Conservation (phyloP, 2,329 filamentous ascomycete genomes). For the Parastagonospora avenae region DNA sequence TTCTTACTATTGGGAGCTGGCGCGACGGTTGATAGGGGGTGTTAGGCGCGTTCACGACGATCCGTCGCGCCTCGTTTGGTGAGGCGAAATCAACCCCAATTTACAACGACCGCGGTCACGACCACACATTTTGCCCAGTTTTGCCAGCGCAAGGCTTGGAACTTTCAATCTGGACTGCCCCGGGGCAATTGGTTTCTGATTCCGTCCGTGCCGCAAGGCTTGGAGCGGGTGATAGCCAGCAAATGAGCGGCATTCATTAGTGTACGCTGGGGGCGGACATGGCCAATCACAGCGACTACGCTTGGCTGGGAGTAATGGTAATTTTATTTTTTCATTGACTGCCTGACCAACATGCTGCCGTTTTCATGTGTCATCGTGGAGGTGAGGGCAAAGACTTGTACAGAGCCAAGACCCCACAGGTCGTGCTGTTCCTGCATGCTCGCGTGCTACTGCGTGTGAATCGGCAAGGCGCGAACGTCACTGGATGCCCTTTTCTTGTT, state of each 20-base stretch:
- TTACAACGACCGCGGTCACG: background rate
- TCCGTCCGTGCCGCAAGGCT: too few relatives aligned
- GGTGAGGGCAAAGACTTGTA: background rate
- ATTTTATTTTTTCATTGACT: conserved; percentile 23
- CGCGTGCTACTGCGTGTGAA: conserved; percentile 7
- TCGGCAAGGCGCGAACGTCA: background rate
- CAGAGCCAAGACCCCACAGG: background rate
- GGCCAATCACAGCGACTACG: conserved; percentile 25
- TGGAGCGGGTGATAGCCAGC: background rate
- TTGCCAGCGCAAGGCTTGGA: conserved; percentile 6
- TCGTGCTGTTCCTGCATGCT: conserved; percentile 3
- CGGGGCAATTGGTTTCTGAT: too few relatives aligned
- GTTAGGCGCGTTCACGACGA: background rate
- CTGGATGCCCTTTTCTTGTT: background rate
- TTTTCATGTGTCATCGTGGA: conserved; percentile 12
- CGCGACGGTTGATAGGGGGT: background rate
- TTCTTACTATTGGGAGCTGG: background rate
- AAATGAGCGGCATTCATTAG: conserved; percentile 15
- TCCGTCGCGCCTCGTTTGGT: background rate
- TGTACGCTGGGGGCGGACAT: conserved; percentile 9
- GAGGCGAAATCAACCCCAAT: background rate
- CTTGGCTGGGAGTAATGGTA: conserved; percentile 28
- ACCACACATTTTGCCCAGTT: background rate
- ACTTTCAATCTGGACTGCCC: too few relatives aligned
- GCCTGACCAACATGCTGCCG: conserved; percentile 7